Percentiles rank a stretch among this genome's conserved stretches.
These are phyloP conservation scores for Metarhizium sp. DNA, from an alignment of 2,329 filamentous ascomycete genomes.

Conservation along the genomic window DNA sequence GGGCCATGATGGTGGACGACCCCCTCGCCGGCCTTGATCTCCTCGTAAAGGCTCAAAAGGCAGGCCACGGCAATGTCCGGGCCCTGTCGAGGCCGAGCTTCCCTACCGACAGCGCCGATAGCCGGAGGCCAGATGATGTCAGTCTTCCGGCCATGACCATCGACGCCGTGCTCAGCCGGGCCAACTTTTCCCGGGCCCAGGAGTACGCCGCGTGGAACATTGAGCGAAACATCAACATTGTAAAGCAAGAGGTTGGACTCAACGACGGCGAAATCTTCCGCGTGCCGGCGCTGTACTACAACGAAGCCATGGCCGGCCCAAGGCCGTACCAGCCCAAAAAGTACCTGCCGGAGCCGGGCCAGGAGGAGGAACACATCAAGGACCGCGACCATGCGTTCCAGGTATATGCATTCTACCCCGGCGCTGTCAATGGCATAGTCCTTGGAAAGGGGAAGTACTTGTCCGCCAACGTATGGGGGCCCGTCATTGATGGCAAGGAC, in stretches of 20 bases:
- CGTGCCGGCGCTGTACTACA: slow-evolving; percentile 13
- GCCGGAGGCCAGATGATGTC: too few species aligned
- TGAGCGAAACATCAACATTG: slow-evolving; percentile 10
- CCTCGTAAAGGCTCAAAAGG: slow-evolving; percentile 10
- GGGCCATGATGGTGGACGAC: slow-evolving; percentile 15
- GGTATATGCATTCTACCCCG: slow-evolving; percentile 11
- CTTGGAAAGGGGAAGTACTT: slow-evolving; percentile 8
- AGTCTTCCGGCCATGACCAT: not conserved
- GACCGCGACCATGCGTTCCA: not conserved
- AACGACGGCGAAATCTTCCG: slow-evolving; percentile 11
- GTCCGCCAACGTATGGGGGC: slow-evolving; percentile 13
- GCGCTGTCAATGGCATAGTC: slow-evolving; percentile 14
- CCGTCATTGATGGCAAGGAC: too few species aligned
- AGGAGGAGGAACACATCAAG: not conserved
- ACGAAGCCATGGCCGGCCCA: not conserved
- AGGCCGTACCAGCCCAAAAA: not conserved
- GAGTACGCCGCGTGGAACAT: slow-evolving; percentile 7
- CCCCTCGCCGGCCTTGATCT: slow-evolving; percentile 15
- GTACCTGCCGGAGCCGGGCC: not conserved
- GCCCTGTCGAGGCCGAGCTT: slow-evolving; percentile 1
- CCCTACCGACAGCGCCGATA: not conserved
- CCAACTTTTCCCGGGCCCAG: slow-evolving; percentile 4
- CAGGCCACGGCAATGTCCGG: slow-evolving; percentile 14
- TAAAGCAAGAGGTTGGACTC: slow-evolving; percentile 14
- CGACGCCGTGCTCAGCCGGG: slow-evolving; percentile 1